A percentile compares a stretch with the other conserved stretches of the same genome.
Conservation (phyloP, 108 stramenopile genomes). For the Nitzschia palea region DNA sequence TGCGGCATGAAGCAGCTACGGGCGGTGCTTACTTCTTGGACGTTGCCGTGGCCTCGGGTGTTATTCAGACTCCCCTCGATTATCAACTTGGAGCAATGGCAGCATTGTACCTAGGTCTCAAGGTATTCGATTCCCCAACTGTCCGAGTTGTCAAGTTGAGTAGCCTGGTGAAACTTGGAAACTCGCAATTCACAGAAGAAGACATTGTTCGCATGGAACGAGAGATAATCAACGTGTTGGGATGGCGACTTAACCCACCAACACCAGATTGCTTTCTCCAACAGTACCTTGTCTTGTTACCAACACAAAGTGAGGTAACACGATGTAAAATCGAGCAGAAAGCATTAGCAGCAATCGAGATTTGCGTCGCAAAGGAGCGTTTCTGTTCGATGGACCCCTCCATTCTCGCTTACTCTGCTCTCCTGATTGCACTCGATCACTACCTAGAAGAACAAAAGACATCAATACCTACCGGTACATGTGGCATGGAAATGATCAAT, state of each 20-base stretch:
- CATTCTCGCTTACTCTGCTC: constrained; percentile 15
- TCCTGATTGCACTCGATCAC: constrained; percentile 17
- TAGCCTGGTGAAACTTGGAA: constrained; percentile 24
- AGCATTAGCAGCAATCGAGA: constrained; percentile 16
- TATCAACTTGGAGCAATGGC: constrained; percentile 31
- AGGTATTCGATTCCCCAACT: constrained; percentile 23
- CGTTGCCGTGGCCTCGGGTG: not conserved
- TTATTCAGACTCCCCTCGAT: constrained; percentile 13
- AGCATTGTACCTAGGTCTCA: constrained; percentile 20
- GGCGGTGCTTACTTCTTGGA: constrained; percentile 26
- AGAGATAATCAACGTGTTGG: constrained; percentile 4
- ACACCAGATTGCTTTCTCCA: constrained; percentile 28
- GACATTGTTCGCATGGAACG: constrained; percentile 31
- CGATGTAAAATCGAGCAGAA: not conserved
- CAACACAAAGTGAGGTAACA: not conserved
- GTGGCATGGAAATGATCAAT: constrained; percentile 1
- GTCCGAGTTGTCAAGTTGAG: constrained; percentile 15
- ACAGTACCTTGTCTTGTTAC: constrained; percentile 21
- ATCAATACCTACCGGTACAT: not conserved
- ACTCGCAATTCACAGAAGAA: constrained; percentile 17
- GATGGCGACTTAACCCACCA: constrained; percentile 25
- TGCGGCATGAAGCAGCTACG: constrained; percentile 17
- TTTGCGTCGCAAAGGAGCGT: constrained; percentile 12
- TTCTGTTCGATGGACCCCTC: constrained; percentile 12
- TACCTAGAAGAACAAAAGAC: not conserved